A percentile compares a stretch with the other conserved stretches of the same genome.
phyloP scores from a whole-genome alignment of 345 rosid genomes.

The Citrus reticulata region DNA sequence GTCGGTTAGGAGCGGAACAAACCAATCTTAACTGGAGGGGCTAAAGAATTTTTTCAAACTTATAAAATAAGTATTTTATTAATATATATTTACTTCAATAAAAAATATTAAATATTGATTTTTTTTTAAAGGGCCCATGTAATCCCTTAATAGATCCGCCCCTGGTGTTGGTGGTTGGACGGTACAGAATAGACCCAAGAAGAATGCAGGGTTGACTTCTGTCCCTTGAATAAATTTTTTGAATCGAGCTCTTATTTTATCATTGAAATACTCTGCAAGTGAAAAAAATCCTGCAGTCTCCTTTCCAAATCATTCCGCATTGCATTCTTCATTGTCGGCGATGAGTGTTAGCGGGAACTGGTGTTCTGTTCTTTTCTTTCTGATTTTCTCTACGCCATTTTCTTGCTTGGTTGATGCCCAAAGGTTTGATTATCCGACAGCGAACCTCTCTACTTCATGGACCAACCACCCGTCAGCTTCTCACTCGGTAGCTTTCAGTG shows the following conservation, averaged over 20 bases:
- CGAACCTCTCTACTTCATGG: constrained; percentile 26
- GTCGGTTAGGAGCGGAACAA: no score
- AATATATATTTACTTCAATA: no score
- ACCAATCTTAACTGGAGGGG: no score
- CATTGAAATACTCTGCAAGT: neutral
- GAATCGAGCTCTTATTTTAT: neutral
- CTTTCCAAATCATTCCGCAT: neutral
- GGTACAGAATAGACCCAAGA: no score
- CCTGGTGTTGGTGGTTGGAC: no score
- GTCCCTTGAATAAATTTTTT: neutral
- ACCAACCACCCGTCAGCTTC: neutral
- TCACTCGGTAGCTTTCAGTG: neutral
- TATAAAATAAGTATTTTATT: no score
- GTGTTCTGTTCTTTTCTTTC: neutral
- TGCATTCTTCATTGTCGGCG: neutral
- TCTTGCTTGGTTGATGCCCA: neutral
- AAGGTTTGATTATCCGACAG: constrained; percentile 18
- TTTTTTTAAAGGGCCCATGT: no score
- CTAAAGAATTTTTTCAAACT: no score
- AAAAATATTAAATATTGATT: no score
- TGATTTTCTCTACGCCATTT: neutral
- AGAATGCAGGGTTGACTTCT: neutral
- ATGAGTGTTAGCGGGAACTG: neutral
- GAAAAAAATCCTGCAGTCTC: neutral
- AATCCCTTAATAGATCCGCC: no score